These are phyloP conservation scores for Suhomyces emberorum DNA, from an alignment of 805 yeast species.

Conservation along the genomic window DNA sequence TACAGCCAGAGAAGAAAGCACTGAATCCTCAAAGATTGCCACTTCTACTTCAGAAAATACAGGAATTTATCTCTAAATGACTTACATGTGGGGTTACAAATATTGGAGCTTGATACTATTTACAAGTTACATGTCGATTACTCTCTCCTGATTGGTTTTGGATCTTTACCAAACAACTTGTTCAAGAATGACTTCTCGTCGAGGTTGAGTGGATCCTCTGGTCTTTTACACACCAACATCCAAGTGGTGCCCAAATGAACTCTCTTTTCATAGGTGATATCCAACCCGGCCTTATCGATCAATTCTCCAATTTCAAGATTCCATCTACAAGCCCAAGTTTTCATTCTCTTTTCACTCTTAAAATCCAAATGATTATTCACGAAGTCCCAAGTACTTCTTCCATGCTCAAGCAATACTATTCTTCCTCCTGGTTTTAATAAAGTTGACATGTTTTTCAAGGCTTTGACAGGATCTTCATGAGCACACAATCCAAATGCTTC, in stretches of 20 bases:
- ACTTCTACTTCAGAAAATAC: too few species aligned
- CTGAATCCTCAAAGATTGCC: background rate
- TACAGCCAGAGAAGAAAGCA: background rate
- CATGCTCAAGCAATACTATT: constrained; percentile 86
- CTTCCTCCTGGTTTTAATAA: constrained; percentile 88
- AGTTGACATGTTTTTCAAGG: constrained; percentile 67
- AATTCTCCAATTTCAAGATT: constrained; percentile 89
- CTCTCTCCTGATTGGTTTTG: constrained; percentile 22
- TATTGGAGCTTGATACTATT: too few species aligned
- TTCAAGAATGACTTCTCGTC: constrained; percentile 42
- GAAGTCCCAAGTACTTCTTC: constrained; percentile 76
- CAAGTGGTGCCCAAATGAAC: constrained; percentile 92
- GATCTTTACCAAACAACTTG: constrained; percentile 39
- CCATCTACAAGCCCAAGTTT: constrained; percentile 98
- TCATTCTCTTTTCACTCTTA: constrained; percentile 77
- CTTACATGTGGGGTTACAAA: too few species aligned
- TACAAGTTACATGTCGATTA: constrained; percentile 4
- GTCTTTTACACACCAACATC: constrained; percentile 72
- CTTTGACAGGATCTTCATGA: constrained; percentile 86
- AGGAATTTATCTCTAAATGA: too few species aligned
- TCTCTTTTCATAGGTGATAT: constrained; percentile 73
- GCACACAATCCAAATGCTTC: constrained; percentile 97
- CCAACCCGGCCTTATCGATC: constrained; percentile 78
- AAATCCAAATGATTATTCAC: constrained; percentile 79
- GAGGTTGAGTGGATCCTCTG: constrained; percentile 55